Evolutionary conservation across 331 rosid genomes (phyloP), one percentile per base, ranked within the genome.

Genomic region (Quercus phellos): DNA sequence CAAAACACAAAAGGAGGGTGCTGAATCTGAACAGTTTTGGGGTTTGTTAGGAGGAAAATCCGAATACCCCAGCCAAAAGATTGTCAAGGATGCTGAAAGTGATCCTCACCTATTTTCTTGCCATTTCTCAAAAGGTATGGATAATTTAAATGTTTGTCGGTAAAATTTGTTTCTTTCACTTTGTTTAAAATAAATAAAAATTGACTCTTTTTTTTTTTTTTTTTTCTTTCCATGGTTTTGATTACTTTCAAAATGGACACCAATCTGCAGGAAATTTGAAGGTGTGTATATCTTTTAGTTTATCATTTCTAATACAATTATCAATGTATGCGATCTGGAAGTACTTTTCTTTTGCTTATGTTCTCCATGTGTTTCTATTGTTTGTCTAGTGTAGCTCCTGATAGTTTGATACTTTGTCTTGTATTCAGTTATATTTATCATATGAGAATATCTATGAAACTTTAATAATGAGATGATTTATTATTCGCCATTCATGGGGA

Each of bases 1-100:
- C 68, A 95, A 81, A 87, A 70, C 92, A 61, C 98, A 87, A 51
- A 95, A 87, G 81, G 99, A 95, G 87, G 96, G 96, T 55, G 46
- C 87, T 12, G 99, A 95, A 85, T 81, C 96, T 79, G 98, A 95
- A 79, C 94, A 88, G 81, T 95, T 93, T 86, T 93, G 99, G 99
- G 95, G 83, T 7, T 76, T 93, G 72, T 87, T 95, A 74, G 93
- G 97, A 73, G 98, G 93, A 35, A 95, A 95, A 84, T 75, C 91
- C 4, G 99, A 93, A 80, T 89, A 88, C 80, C 71, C 93, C 42
- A 90, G 86, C 91, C 97, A 93, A 82, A 95, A 95, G 90, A 85
- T 93, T 75, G 87, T 8, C 74, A 88, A 86, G 81, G 89, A 81
- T 24, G 86, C 83, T 3, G 99, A 95, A 80, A 89, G 75, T 51